A percentile compares a stretch with the other conserved stretches of the same genome.
Conservation (phyloP, 306 rosid genomes). For the Psophocarpus tetragonolobus region DNA sequence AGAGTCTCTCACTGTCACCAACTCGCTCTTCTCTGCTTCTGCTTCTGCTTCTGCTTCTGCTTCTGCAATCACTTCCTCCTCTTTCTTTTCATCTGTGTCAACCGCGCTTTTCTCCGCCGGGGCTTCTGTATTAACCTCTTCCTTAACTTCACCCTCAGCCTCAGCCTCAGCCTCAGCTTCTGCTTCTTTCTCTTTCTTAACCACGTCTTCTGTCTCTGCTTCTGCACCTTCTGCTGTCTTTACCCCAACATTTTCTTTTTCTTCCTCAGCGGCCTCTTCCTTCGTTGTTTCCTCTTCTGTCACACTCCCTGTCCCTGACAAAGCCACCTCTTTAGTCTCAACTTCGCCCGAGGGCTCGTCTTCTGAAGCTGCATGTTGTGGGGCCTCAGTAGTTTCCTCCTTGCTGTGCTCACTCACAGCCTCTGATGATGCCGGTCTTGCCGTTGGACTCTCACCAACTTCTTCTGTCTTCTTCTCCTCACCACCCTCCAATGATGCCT, state of each 20-base stretch:
- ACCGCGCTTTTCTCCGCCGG: constrained; percentile 33
- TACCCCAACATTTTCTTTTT: constrained; percentile 39
- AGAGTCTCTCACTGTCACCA: constrained; percentile 14
- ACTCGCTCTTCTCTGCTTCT: constrained; percentile 42
- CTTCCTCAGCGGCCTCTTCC: constrained; percentile 41
- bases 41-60: constrained; percentile 19
- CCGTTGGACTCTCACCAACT: constrained; percentile 35
- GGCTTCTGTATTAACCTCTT: constrained; percentile 27
- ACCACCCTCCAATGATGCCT: constrained; percentile 44
- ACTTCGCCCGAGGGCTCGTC: constrained; percentile 36
- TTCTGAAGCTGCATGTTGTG: constrained; percentile 36
- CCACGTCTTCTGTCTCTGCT: constrained; percentile 28
- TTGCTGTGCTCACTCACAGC: constrained; percentile 39
- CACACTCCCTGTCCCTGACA: constrained; percentile 35
- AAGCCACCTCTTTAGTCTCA: constrained; percentile 44
- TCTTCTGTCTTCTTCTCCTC: constrained; percentile 40
- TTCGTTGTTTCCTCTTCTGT: constrained; percentile 35
- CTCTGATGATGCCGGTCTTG: constrained; percentile 4
- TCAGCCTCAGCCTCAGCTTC: constrained; percentile 28
- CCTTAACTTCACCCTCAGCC: constrained; percentile 22
- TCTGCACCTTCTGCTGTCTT: constrained; percentile 28
- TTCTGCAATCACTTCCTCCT: constrained; percentile 40
- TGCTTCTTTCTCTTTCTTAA: constrained; percentile 35
- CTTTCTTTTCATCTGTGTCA: constrained; percentile 36
- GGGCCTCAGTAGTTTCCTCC: constrained; percentile 30